Evolutionary conservation across 2,329 filamentous ascomycete species (phyloP).

Genomic region (Cercospora janseana): DNA sequence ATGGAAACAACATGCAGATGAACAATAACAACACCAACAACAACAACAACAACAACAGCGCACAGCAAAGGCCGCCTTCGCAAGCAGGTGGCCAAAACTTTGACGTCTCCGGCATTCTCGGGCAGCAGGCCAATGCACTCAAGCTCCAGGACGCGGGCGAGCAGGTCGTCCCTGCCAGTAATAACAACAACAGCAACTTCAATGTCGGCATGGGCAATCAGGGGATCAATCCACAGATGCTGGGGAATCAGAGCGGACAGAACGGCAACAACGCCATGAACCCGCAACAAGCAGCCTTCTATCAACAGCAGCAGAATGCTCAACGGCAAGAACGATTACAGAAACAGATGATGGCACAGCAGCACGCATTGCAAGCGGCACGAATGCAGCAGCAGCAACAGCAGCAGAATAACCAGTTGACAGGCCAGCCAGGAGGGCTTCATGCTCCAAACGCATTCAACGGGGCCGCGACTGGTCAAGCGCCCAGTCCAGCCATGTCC

Average conservation of each 20-base stretch:
- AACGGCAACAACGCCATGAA: conserved; percentile 21
- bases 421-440: conserved; percentile 48
- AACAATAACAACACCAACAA: conserved; percentile 35
- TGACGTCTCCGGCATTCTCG: conserved; percentile 57
- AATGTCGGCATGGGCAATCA: conserved; percentile 37
- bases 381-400: conserved; percentile 34
- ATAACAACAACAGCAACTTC: conserved; percentile 43
- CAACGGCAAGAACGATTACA: conserved; percentile 46
- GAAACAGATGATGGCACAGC: conserved; percentile 38
- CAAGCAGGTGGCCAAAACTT: conserved; percentile 37
- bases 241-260: conserved; percentile 31
- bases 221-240: conserved; percentile 39
- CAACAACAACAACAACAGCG: conserved; percentile 34
- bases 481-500: conserved; percentile 47
- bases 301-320: conserved; percentile 37
- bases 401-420: conserved; percentile 46
- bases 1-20: conserved; percentile 30
- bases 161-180: conserved; percentile 63
- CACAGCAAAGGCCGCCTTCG: conserved; percentile 39
- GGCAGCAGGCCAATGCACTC: conserved; percentile 61
- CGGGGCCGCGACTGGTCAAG: conserved; percentile 32
- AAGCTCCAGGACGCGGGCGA: conserved; percentile 61
- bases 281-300: conserved; percentile 43
- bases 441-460: conserved; percentile 43
- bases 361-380: conserved; percentile 37